Evolutionary conservation across 192 early-diverging fungal genomes (phyloP).

Genomic region (Coemansia biformis): DNA sequence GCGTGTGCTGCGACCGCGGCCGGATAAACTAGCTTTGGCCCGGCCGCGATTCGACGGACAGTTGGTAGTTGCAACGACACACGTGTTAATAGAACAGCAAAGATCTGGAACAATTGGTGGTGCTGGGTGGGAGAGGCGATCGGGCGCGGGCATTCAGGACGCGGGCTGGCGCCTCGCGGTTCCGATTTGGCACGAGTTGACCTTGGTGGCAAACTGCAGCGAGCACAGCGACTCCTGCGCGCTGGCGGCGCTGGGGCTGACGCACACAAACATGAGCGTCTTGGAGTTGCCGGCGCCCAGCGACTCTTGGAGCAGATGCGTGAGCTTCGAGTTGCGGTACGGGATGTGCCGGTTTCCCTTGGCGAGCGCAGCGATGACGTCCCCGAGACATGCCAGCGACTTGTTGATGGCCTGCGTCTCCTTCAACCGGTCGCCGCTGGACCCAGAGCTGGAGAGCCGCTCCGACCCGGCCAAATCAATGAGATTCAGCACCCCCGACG

Average conservation of each 20-base stretch:
- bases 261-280: constrained; percentile 98
- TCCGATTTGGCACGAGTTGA: constrained; percentile 84
- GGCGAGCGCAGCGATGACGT: constrained; percentile 83
- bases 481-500: constrained; percentile 76
- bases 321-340: constrained; percentile 90
- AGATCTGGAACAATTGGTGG: neutral
- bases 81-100: no score
- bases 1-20: constrained; percentile 23
- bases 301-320: constrained; percentile 54
- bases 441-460: constrained; percentile 72
- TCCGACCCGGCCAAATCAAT: constrained; percentile 96
- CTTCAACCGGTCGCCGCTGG: constrained; percentile 79
- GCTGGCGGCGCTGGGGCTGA: constrained; percentile 75
- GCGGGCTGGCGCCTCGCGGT: constrained; percentile 59
- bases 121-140: no score
- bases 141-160: no score
- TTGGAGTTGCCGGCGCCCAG: constrained; percentile 85
- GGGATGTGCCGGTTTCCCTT: constrained; percentile 79
- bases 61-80: no score
- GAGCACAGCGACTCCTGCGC: constrained; percentile 85
- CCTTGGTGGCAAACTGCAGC: constrained; percentile 93
- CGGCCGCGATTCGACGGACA: no score
- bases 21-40: constrained; percentile 9
- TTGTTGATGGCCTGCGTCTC: constrained; percentile 98
- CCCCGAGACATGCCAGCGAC: constrained; percentile 79